A percentile compares a stretch with the other conserved stretches of the same genome.
Conservation (phyloP, 768 basidiomycete species). For the Aureoboletus auriporus region DNA sequence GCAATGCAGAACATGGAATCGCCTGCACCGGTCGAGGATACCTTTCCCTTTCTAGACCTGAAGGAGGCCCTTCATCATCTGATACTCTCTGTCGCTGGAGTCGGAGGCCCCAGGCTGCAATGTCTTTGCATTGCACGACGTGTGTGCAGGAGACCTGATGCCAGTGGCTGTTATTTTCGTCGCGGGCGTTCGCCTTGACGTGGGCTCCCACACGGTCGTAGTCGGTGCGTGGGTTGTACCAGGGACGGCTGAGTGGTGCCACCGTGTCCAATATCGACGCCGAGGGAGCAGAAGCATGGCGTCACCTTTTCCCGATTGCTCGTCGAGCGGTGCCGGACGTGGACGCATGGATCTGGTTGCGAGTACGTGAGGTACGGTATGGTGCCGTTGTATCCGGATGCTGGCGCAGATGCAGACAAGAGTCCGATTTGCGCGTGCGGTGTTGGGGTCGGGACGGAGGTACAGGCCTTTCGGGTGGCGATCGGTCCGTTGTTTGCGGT, state of each 20-base stretch:
- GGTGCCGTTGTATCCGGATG: constrained; percentile 36
- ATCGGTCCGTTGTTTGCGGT: constrained; percentile 52
- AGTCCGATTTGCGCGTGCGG: constrained; percentile 54
- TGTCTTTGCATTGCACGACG: constrained; percentile 17
- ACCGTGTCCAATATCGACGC: constrained; percentile 11
- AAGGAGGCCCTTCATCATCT: constrained; percentile 32
- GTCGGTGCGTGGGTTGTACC: constrained; percentile 47
- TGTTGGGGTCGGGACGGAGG: constrained; percentile 40
- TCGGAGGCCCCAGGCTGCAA: constrained; percentile 13
- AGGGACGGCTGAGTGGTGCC: constrained; percentile 17
- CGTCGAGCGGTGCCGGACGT: constrained; percentile 51
- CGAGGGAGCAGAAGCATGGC: constrained; percentile 39
- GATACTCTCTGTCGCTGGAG: constrained; percentile 24
- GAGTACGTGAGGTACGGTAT: constrained; percentile 36
- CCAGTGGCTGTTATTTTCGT: constrained; percentile 43
- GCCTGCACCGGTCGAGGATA: constrained; percentile 9
- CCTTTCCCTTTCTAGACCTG: constrained; percentile 21
- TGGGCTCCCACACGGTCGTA: constrained; percentile 47
- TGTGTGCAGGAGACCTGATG: constrained; percentile 5
- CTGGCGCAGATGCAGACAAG: constrained; percentile 29
- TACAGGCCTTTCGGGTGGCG: constrained; percentile 46
- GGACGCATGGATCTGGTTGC: constrained; percentile 46
- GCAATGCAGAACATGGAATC: not conserved
- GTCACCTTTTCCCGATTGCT: constrained; percentile 46
- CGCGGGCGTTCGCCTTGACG: constrained; percentile 42